Base-by-base conservation (phyloP, 1,284 basidiomycete genomes). In the Apiotrichum montevideense region DNA sequence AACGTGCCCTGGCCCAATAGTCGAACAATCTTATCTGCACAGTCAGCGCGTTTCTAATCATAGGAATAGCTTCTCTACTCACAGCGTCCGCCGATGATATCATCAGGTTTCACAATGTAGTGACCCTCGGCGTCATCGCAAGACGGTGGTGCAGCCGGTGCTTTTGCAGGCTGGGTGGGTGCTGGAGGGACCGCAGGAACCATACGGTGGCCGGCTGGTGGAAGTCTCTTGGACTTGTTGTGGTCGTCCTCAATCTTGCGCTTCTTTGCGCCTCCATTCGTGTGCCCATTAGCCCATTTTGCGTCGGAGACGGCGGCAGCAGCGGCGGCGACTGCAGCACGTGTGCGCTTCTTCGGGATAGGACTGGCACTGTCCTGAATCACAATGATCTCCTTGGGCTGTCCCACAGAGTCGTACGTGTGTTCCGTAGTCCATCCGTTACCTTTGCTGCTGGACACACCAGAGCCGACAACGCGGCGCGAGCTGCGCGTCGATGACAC, bases 1-100 rank as follows among this genome's bases (percentile, higher is more conserved):
- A 98, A 99, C 6, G 96, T 99, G 6, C 96, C 96, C 79, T 98
- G 96, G 14, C 96, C 96, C 3, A 99, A 81, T 42, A 95, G 80
- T 54, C 86, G 83, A 53, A 94, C 84, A 55, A 95, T 97, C 60
- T 88, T 88, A 82, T 94, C 91, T 93, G 67, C 6, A 45, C 11
- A 15, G 56, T 67, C 57, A 67, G 62, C 52, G 39, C 13, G 39
- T 35, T 45, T 35, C 14, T 15, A 35, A 5, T 29, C 13, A 13
- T 5, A 8, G 7, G 8, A 13, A 8, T 39, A 39, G 37, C 37
- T 7, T 39, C 37, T 39, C 8, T 10, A 79, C 86, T 67, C 77
- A 91, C 90, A 93, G 72, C 88, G 85, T 64, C 66, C 82, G 72
- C 85, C 82, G 64, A 95, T 90, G 66, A 93, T 81, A 77, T 94